Base-by-base conservation (phyloP, 352 stramenopile species). In the Globisporangium heterothallicum region DNA sequence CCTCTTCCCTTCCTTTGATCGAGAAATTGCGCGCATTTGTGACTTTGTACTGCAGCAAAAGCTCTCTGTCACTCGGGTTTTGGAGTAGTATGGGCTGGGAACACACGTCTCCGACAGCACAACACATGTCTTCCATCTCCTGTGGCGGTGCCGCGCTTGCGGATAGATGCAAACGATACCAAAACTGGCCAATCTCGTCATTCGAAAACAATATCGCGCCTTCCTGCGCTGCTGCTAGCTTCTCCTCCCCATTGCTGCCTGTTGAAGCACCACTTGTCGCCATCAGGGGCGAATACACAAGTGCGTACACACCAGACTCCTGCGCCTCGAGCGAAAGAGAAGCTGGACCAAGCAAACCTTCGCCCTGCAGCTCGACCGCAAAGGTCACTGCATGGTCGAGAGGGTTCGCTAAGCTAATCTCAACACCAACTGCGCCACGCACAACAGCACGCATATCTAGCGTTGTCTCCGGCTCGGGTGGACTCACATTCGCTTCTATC, bases 171-270 rank as follows among this genome's bases (percentile, higher is more conserved):
- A 98, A 69, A 3, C 84, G 56, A 50, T 98, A 98, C 88, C 93
- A 98, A 36, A 98, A 96, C 62, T 98, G 88, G 0, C 94, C 94
- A 8, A 97, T 86, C 14, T 76, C 65, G 19, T 95, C 83, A 46
- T 95, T 96, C 0, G 79, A 73, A 56, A 98, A 98, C 3, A 90
- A 59, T 14, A 98, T 80, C 0, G 84, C 86, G 1, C 94, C 94
- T 35, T 82, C 66, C 19, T 86, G 63, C 3, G 41, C 21, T 13
- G 4, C 46, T 2, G 18, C 6, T n/a, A 18, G 8, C 1, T n/a
- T n/a, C n/a, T 38, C 32, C 32, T 38, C 32, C 4, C 32, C 32
- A 8, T 38, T 38, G 32, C 6, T 38, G 14, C n/a, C 32, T 4
- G 32, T 38, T 2, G 36, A 7, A 2, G 14, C 19, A 3, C 26